Base-by-base conservation (phyloP, 164 flowering plant species). In the Vitis rupestris region DNA sequence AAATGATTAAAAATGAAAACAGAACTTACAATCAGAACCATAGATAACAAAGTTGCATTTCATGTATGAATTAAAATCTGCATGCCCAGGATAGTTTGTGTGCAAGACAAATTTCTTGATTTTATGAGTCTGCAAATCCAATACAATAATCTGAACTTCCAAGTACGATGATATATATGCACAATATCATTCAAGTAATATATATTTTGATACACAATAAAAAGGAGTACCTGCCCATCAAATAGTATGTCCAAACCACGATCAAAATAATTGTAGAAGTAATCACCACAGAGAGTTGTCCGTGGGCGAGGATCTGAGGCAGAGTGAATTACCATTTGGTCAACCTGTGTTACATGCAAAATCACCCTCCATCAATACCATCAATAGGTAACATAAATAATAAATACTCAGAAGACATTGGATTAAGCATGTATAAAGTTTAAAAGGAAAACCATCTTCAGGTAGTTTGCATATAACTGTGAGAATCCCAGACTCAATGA, bases 241-340 rank as follows among this genome's bases (percentile, higher is more conserved):
- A 95, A 95, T 80, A 95, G 80, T 76, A 95, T 90, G 80, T 95
- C 99, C 73, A 95, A 73, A 23, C 99, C 99, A 71, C 99, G 97
- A 59, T 87, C 83, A 60, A 93, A 93, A 72, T 90, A 95, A 78
- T 93, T 95, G 76, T 92, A 95, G 69, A 95, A 95, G 75, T 95
- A 95, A 81, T 95, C 99, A 12, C 90, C 96, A 82, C 98, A 92
- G 12, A 93, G 85, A 62, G 98, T 95, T 53, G 96, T 86, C 31
- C 90, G 78, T 16, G 99, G 98, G 10, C 92, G 88, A 72, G 91
- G 98, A 71, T 95, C 98, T 13, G 97, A 95, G 17, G 93, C 91
- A 70, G 99, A 95, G 75, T 95, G 99, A 69, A 95, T 95, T 61
- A 93, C 91, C 99, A 95, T 95, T 77, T 92, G 99, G 72, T 95